Conservation (phyloP, 257 asterid genomes). For the Nicotiana noctiflora region DNA sequence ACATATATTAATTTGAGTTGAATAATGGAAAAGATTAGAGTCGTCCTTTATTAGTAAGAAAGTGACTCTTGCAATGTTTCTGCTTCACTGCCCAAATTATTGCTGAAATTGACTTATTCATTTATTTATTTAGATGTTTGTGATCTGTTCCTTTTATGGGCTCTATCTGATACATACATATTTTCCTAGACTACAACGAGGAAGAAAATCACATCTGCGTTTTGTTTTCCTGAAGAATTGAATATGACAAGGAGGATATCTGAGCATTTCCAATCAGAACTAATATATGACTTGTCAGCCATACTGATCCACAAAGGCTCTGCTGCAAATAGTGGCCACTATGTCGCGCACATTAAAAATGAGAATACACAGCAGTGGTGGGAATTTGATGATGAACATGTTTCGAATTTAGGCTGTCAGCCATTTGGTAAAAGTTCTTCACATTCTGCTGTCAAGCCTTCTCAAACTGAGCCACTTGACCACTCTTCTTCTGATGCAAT, state of each 20-base stretch:
- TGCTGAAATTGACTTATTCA: constrained; percentile 5
- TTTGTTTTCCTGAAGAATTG: constrained; percentile 75
- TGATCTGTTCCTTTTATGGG: constrained; percentile 14
- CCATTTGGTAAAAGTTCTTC: constrained; percentile 65
- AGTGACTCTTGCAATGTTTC: not conserved
- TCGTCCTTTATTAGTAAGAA: not conserved
- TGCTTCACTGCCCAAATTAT: not conserved
- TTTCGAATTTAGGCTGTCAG: constrained; percentile 69
- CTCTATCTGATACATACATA: constrained; percentile 16
- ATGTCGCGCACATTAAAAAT: constrained; percentile 86
- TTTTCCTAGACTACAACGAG: constrained; percentile 79
- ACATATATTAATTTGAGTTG: constrained; percentile 1
- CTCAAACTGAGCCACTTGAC: constrained; percentile 34
- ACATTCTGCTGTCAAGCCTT: constrained; percentile 39
- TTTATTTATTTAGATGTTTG: not conserved
- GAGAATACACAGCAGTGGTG: constrained; percentile 85
- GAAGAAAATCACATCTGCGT: constrained; percentile 88
- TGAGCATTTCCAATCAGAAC: constrained; percentile 46
- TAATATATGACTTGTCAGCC: constrained; percentile 84
- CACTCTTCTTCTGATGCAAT: constrained; percentile 32
- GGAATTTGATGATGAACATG: constrained; percentile 96
- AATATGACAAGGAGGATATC: constrained; percentile 69
- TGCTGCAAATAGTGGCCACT: constrained; percentile 95
- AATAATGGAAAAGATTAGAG: not conserved
- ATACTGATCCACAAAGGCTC: constrained; percentile 96